Percentiles rank a stretch among this genome's conserved stretches.
These are phyloP conservation scores for Ceratocystis ficicola DNA, from an alignment of 2,329 filamentous ascomycete species.

Conservation along the genomic window DNA sequence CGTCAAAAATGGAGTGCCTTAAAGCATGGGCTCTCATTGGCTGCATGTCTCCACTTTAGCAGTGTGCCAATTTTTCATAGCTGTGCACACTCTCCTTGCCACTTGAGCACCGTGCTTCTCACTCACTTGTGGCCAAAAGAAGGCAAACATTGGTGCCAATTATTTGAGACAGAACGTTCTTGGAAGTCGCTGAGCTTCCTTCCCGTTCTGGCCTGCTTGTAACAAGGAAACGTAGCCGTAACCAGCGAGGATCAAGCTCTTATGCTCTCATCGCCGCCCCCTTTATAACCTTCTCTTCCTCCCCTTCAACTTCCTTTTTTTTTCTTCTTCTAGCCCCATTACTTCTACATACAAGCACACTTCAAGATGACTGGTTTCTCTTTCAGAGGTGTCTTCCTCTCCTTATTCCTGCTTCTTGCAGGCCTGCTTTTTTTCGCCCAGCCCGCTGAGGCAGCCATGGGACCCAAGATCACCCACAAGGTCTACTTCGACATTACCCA, in stretches of 20 bases:
- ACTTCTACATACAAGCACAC: slow-evolving; percentile 42
- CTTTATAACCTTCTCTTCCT: slow-evolving; percentile 19
- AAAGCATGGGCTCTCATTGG: slow-evolving; percentile 9
- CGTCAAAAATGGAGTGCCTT: slow-evolving; percentile 1
- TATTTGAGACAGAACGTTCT: not conserved
- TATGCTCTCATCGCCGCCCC: not conserved
- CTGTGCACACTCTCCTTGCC: not conserved
- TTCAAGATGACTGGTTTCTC: slow-evolving; percentile 36
- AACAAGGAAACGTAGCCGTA: slow-evolving; percentile 21
- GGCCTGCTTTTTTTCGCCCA: slow-evolving; percentile 64
- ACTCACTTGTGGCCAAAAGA: no score
- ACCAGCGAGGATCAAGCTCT: slow-evolving; percentile 14
- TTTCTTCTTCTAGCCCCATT: slow-evolving; percentile 4
- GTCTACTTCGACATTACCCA: slow-evolving; percentile 78
- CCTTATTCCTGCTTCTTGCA: slow-evolving; percentile 64
- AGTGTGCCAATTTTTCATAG: not conserved
- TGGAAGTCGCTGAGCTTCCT: slow-evolving; percentile 1
- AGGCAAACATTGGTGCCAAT: not conserved
- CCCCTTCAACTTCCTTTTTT: not conserved
- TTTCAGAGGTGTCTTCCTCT: slow-evolving; percentile 56
- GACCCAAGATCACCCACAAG: slow-evolving; percentile 92
- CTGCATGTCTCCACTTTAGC: not conserved
- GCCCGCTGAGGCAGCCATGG: slow-evolving; percentile 62
- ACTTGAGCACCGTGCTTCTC: not conserved
- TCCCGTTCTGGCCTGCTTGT: not conserved